Evolutionary conservation across 306 rosid genomes (phyloP).

Genomic region (Vigna angularis): DNA sequence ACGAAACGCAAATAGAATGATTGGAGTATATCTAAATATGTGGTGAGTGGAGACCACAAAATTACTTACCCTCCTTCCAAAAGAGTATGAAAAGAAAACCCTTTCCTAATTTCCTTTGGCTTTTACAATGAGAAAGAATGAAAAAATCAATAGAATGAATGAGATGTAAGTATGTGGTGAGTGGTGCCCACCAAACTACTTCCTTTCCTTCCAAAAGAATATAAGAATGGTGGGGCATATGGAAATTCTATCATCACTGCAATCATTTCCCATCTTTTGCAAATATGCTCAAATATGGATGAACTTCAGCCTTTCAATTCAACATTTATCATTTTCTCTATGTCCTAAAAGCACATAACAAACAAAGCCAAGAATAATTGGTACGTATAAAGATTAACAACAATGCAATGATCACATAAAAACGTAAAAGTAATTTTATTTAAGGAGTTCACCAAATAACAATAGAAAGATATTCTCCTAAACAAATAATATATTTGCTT

Average conservation of each 20-base stretch:
- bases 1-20: neutral
- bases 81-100: too few relatives aligned
- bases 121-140: too few relatives aligned
- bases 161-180: neutral
- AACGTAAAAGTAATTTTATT: neutral
- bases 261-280: neutral
- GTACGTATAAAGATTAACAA: neutral
- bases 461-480: constrained; percentile 7
- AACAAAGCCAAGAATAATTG: constrained; percentile 1
- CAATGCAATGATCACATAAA: neutral
- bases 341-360: constrained; percentile 1
- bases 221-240: neutral
- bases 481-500: neutral
- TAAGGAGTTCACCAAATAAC: neutral
- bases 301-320: neutral
- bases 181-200: neutral
- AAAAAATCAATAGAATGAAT: neutral
- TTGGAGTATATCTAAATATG: neutral
- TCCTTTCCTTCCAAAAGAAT: too few relatives aligned
- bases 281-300: constrained; percentile 18
- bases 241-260: neutral
- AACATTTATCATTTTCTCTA: constrained; percentile 4
- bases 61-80: neutral
- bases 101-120: neutral
- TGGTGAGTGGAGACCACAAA: neutral